Percentiles rank a stretch among this genome's conserved stretches.
These are phyloP conservation scores for Berkeleyomyces rouxiae DNA, from an alignment of 2,329 filamentous ascomycete genomes.

Conservation along the genomic window DNA sequence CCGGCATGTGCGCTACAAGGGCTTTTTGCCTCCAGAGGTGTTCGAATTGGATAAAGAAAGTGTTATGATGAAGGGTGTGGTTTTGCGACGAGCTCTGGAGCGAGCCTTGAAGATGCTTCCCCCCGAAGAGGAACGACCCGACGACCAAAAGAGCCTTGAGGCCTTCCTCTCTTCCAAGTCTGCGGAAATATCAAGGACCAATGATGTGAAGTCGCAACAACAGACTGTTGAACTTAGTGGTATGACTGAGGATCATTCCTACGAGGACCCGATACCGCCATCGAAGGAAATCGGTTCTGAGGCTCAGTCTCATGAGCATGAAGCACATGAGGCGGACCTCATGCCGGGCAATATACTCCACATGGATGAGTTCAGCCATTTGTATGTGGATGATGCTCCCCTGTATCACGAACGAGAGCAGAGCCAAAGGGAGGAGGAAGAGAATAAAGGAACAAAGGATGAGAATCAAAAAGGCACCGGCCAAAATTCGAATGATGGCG, in stretches of 20 bases:
- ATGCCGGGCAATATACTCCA: not conserved
- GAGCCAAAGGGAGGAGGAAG: not conserved
- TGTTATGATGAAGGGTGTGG: conserved; percentile 3
- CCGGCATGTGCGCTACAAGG: conserved; percentile 8
- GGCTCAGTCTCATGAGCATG: not conserved
- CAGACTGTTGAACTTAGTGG: too few species aligned
- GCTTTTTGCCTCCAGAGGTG: conserved; percentile 6
- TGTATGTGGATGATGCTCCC: not conserved
- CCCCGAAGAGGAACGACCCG: not conserved
- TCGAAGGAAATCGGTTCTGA: not conserved
- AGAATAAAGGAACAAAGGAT: not conserved
- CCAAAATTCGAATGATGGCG: not conserved
- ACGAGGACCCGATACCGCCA: not conserved
- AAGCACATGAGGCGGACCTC: not conserved
- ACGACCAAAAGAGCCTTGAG: not conserved
- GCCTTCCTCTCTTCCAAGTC: not conserved
- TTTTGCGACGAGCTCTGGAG: conserved; percentile 6
- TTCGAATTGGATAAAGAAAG: conserved; percentile 1
- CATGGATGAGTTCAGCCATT: not conserved
- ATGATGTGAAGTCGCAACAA: not conserved
- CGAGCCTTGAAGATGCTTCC: conserved; percentile 4
- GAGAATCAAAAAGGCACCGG: not conserved
- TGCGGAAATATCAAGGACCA: not conserved
- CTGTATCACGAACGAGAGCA: not conserved
- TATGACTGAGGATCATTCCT: not conserved